Evolutionary conservation across 768 basidiomycete genomes (phyloP).

Genomic region (Suillus occidentalis): DNA sequence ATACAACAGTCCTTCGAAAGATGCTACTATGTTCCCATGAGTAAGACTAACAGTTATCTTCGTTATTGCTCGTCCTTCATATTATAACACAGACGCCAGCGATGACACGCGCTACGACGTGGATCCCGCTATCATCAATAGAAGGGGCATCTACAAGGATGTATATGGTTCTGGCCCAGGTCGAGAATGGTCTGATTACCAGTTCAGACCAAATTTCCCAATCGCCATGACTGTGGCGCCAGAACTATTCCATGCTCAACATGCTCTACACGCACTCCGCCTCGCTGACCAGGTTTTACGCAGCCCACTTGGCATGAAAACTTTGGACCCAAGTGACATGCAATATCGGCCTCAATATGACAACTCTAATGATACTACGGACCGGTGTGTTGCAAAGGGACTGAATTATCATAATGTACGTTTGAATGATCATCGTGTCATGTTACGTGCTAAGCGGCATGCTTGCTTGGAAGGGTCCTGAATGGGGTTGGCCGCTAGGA

Average conservation of each 20-base stretch:
- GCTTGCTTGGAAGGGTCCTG: constrained; percentile 61
- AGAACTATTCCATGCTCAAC: constrained; percentile 82
- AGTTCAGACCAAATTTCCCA: constrained; percentile 90
- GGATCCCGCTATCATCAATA: constrained; percentile 70
- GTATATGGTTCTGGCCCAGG: constrained; percentile 87
- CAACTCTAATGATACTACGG: constrained; percentile 89
- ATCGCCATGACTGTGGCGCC: constrained; percentile 98
- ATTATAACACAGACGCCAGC: constrained; percentile 51
- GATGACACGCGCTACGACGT: constrained; percentile 74
- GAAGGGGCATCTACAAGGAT: constrained; percentile 98
- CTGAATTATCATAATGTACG: constrained; percentile 90
- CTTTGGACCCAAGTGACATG: constrained; percentile 81
- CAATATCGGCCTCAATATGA: constrained; percentile 93
- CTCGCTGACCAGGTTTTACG: constrained; percentile 80
- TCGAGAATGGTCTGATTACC: constrained; percentile 97
- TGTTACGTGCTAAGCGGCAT: constrained; percentile 19
- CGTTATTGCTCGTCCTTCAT: background rate
- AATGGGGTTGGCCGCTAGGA: constrained; percentile 95
- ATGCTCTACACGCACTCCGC: constrained; percentile 76
- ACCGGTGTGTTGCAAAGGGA: constrained; percentile 85
- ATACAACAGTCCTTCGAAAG: constrained; percentile 87
- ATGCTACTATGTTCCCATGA: constrained; percentile 84
- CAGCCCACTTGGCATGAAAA: constrained; percentile 96
- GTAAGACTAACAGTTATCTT: constrained; percentile 39
- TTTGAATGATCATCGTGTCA: constrained; percentile 9